Evolutionary conservation across 1,284 basidiomycete species (phyloP), one percentile per base, ranked within the genome.

Genomic region (Fomitopsis betulina): DNA sequence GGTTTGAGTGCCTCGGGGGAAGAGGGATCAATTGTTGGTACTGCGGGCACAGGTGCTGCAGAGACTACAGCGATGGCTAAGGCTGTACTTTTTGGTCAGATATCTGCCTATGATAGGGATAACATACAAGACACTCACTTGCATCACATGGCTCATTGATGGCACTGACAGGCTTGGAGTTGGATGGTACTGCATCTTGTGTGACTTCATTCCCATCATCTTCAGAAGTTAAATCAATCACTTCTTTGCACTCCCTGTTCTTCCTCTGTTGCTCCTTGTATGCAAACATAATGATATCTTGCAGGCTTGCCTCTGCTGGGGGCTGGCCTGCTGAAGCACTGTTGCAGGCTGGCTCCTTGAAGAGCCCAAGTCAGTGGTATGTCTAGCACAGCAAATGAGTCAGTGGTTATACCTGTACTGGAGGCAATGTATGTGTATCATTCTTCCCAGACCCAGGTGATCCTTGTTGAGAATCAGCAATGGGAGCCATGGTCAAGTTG

Each of bases 161-260:
- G 2, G 33, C 19, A 19, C 49, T 37, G 12, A 51, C 32, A 21
- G 32, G 32, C 12, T n/a, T 30, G 43, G 42, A 5, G 27, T 3
- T 35, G n/a, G 49, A 51, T 30, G 32, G n/a, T 27, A 19, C 17
- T 17, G 5, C 32, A 19, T 33, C 12, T 35, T 51, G 25, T 10
- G 53, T 7, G 38, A 38, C 23, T 25, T 61, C 19, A 8, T 54
- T 40, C 17, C 60, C 61, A 23, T 57, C 56, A 37, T 59, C 59
- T n/a, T 62, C 62, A 6, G 54, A 53, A 1, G 63, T 65, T 17
- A 65, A 43, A 43, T 65, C 64, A 35, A 63, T 63, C 15, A 62
- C 49, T 17, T 60, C 45, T 37, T 15, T 3, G 9, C 12, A 12
- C 35, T 37, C 35, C 35, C 13, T 6, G 3, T 10, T 15, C 35